Evolutionary conservation across 768 basidiomycete species (phyloP), one percentile per base, ranked within the genome.

Genomic region (Leucosporidium creatinivorum): DNA sequence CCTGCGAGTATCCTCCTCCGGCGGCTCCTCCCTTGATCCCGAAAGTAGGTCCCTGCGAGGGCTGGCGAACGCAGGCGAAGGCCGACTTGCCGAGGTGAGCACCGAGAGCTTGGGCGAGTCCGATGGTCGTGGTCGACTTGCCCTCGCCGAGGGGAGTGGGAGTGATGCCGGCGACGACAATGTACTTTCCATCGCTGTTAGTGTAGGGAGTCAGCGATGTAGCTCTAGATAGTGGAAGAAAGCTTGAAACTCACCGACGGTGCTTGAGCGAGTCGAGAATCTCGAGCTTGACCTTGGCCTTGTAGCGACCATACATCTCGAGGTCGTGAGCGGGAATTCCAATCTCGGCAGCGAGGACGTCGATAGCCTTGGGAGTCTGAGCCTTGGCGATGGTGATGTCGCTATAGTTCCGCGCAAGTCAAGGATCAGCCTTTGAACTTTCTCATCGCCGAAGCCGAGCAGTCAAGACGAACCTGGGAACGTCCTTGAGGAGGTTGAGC

Each of bases 21-120:
- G 94, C 94, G 48, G 94, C 94, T 74, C 94, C 96, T 73, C 94
- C 94, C 80, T 99, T 99, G 82, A 99, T 96, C 73, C 94, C 94
- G 77, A 98, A 99, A 0, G 94, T 98, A 44, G 94, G 94, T 18
- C 96, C 94, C 79, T 99, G 94, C 80, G 91, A 93, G 6, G 96
- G 96, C 77, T 99, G 96, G 63, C 94, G 88, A 28, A 98, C 93
- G 78, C 93, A 96, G 56, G 96, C 94, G 78, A 96, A 97, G 15
- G 92, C 84, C 39, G 91, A 88, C 63, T 93, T 91, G 66, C 87
- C 87, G 47, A 97, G 85, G 77, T 96, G 92, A 56, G 93, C 96
- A 52, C 92, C 92, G 66, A 99, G 83, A 39, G 94, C 94, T 77
- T 99, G 94, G 13, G 93, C 91, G 62, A 99, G 83, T 77, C 94